These are phyloP conservation scores for Pichia sp. DNA, from an alignment of 1,139 yeast genomes.

Conservation along the genomic window DNA sequence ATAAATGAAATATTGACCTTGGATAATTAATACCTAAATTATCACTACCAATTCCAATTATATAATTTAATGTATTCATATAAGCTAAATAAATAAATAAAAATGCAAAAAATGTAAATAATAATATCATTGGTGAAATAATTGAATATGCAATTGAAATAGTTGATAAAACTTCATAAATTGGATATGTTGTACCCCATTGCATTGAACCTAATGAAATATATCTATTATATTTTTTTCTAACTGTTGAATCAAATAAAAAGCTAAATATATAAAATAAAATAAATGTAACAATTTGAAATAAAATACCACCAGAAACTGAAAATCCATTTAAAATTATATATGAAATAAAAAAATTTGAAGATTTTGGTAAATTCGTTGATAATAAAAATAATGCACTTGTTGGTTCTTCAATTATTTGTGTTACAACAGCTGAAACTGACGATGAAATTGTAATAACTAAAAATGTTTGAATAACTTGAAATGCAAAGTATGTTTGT, in stretches of 20 bases:
- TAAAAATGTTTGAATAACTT: constrained; percentile 74
- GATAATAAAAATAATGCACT: constrained; percentile 69
- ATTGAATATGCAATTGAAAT: constrained; percentile 73
- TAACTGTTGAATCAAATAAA: constrained; percentile 42
- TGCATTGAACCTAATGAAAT: constrained; percentile 2
- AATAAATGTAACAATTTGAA: constrained; percentile 38
- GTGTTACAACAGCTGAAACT: constrained; percentile 58
- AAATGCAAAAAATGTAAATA: constrained; percentile 57
- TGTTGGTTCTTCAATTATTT: constrained; percentile 62
- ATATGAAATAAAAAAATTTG: constrained; percentile 74
- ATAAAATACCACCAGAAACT: constrained; percentile 58
- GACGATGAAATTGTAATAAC: constrained; percentile 86
- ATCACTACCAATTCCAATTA: constrained; percentile 49
- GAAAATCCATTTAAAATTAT: constrained; percentile 67
- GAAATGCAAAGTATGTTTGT: constrained; percentile 66
- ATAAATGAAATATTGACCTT: constrained; percentile 65
- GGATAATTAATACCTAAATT: constrained; percentile 70
- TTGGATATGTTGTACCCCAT: constrained; percentile 79
- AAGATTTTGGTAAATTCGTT: constrained; percentile 70
- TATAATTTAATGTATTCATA: constrained; percentile 59
- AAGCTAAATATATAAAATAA: constrained; percentile 42
- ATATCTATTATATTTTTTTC: constrained; percentile 45
- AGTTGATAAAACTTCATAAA: constrained; percentile 67
- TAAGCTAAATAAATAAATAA: constrained; percentile 50
- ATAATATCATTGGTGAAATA: constrained; percentile 68